Percentiles rank a stretch among this genome's conserved stretches.
These are phyloP conservation scores for Carex littledalei DNA, from an alignment of 176 grass and related monocot genomes.

Conservation along the genomic window DNA sequence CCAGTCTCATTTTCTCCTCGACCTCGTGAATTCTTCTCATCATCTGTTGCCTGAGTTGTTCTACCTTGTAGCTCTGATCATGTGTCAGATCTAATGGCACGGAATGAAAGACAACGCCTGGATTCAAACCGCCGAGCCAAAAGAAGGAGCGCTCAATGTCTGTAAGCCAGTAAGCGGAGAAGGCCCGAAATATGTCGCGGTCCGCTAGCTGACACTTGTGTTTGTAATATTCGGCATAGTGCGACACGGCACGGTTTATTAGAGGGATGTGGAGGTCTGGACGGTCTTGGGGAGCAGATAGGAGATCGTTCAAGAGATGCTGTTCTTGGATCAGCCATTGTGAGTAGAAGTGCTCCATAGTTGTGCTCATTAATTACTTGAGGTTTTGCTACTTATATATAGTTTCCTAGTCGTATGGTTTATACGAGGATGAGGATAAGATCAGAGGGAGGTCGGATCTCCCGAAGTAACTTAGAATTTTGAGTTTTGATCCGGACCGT, in stretches of 20 bases:
- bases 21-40: neutral
- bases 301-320: conserved; percentile 11
- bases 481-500: neutral
- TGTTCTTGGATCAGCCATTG: conserved; percentile 25
- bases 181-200: conserved; percentile 27
- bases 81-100: neutral
- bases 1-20: neutral
- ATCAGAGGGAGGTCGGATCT: too few relatives aligned
- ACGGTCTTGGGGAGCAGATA: conserved; percentile 5
- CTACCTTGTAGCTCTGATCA: neutral
- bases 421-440: neutral
- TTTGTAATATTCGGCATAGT: neutral
- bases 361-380: neutral
- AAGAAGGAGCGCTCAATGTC: neutral
- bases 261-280: conserved; percentile 19
- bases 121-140: neutral
- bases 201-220: conserved; percentile 8
- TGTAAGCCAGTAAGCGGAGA: conserved; percentile 29
- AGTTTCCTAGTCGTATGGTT: neutral
- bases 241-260: conserved; percentile 8
- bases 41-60: neutral
- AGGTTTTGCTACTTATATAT: neutral
- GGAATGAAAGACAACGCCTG: conserved; percentile 1
- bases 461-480: too few relatives aligned
- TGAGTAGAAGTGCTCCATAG: conserved; percentile 20